Conservation (phyloP, 257 asterid species). For the Lycium ferocissimum region DNA sequence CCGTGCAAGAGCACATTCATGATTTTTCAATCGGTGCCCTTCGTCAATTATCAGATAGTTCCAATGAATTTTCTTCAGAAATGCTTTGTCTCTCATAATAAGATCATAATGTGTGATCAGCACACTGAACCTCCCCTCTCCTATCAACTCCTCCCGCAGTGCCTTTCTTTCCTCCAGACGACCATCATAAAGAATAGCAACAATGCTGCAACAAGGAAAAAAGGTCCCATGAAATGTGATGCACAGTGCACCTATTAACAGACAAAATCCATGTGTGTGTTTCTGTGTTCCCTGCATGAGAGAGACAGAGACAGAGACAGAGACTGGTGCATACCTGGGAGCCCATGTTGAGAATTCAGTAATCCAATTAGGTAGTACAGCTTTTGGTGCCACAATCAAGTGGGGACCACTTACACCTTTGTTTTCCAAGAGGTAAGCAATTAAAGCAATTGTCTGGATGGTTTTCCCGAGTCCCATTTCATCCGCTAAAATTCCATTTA, state of each 20-base stretch:
- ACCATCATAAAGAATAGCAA: constrained; percentile 93
- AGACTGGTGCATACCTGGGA: constrained; percentile 62
- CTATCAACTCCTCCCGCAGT: constrained; percentile 81
- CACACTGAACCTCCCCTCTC: constrained; percentile 95
- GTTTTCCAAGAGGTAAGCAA: constrained; percentile 94
- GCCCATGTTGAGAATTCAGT: constrained; percentile 93
- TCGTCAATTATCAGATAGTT: constrained; percentile 93
- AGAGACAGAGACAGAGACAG: constrained; percentile 12
- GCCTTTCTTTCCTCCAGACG: constrained; percentile 95
- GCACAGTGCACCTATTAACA: constrained; percentile 34
- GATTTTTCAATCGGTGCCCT: constrained; percentile 96
- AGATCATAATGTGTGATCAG: constrained; percentile 97
- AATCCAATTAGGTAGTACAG: constrained; percentile 97
- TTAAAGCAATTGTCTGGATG: constrained; percentile 90
- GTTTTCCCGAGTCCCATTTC: constrained; percentile 99
- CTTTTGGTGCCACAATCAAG: constrained; percentile 99
- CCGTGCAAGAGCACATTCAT: constrained; percentile 89
- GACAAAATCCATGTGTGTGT: constrained; percentile 32
- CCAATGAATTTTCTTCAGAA: constrained; percentile 92
- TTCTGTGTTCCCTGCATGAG: not conserved
- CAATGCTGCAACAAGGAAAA: constrained; percentile 63
- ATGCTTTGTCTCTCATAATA: constrained; percentile 90
- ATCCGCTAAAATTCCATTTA: constrained; percentile 97
- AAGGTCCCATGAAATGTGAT: constrained; percentile 40
- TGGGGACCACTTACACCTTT: constrained; percentile 97